Base-by-base conservation (phyloP, 2,329 filamentous ascomycete genomes). In the Diplodia corticola region DNA sequence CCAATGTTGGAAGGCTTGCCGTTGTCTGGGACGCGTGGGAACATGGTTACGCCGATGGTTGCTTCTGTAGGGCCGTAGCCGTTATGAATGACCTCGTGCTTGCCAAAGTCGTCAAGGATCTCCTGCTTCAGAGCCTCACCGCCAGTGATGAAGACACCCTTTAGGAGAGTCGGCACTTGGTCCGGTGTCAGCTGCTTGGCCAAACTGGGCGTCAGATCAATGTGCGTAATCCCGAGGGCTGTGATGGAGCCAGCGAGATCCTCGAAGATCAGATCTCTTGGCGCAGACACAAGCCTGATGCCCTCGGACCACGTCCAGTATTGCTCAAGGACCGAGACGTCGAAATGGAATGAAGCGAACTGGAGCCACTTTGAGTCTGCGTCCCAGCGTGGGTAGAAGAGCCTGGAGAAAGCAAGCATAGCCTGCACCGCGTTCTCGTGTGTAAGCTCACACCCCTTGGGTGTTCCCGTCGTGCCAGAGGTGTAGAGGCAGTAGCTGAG, bases 241-340 rank as follows among this genome's bases (percentile, higher is more conserved):
- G 85, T 86, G 67, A 97, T 94, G 0, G 89, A 88, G 1, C 85
- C 85, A 1, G 90, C 84, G 17, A 97, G 82, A 71, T 97, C 92
- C 71, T 95, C 91, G 37, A 97, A 88, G 1, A 97, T 89, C 1
- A 97, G 74, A 74, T 97, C 93, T 69, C 91, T 86, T 0, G 92
- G 91, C 6, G 91, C 93, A 2, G 91, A 89, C 1, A 94, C 90
- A 0, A 97, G 85, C 4, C 90, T 89, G 28, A 97, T 93, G 1
- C 93, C 93, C 0, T 95, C 91, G 30, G 90, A 92, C 93, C 93
- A 97, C 67, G 89, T 95, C 92, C 92, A 97, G 75, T 94, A 97
- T 73, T 97, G 93, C 74, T 97, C 93, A 0, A 97, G 83, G 0
- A 97, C 91, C 1, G 91, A 95, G 4, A 97, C 93, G 72, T 97